These are phyloP conservation scores for Otatea glauca DNA, from an alignment of 176 grass and related monocot genomes.

Conservation along the genomic window DNA sequence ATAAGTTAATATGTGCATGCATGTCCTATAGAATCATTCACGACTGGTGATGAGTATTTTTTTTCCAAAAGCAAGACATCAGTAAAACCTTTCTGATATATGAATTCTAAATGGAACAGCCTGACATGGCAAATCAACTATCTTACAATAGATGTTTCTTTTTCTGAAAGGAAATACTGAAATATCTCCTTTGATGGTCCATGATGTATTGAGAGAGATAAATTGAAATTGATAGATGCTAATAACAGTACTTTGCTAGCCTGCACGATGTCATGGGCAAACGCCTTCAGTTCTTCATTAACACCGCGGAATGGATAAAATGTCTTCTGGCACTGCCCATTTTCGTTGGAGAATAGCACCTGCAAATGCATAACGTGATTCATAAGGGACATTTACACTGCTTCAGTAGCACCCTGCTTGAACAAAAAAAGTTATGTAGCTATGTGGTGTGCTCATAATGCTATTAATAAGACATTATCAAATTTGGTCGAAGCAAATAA, in stretches of 20 bases:
- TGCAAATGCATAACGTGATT: conserved; percentile 43
- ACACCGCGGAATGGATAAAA: conserved; percentile 94
- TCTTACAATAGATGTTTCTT: background rate
- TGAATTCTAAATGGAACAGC: conserved; percentile 10
- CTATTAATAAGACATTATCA: conserved; percentile 7
- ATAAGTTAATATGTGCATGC: background rate
- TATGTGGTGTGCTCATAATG: background rate
- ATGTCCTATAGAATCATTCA: background rate
- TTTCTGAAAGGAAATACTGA: background rate
- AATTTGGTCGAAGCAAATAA: conserved; percentile 24
- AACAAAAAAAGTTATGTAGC: conserved; percentile 1
- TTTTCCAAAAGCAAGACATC: background rate
- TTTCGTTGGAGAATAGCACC: conserved; percentile 68
- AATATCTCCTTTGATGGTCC: background rate
- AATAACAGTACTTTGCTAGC: conserved; percentile 59
- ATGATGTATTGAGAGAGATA: background rate
- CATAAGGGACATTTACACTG: conserved; percentile 2
- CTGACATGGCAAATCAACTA: background rate
- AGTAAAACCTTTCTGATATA: background rate
- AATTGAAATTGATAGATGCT: background rate
- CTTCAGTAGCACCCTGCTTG: conserved; percentile 17
- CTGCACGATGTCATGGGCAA: conserved; percentile 77
- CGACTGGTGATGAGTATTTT: background rate
- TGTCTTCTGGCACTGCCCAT: conserved; percentile 68
- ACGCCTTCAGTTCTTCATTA: conserved; percentile 85